A percentile compares a stretch with the other conserved stretches of the same genome.
These are phyloP conservation scores for Mucor piriformis DNA, from an alignment of 371 early-diverging fungal genomes.

Conservation along the genomic window DNA sequence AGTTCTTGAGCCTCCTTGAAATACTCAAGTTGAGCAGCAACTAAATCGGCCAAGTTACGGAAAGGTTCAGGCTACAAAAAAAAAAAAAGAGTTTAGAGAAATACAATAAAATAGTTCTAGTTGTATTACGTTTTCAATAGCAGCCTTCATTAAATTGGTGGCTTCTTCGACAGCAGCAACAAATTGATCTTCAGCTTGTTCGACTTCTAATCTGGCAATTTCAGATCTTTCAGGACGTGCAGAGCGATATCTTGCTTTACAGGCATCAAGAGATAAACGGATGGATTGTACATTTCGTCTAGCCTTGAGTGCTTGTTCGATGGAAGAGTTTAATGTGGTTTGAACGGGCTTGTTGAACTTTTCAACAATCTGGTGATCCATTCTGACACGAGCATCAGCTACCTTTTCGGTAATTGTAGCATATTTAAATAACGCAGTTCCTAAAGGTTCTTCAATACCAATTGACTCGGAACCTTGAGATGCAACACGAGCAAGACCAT, in stretches of 20 bases:
- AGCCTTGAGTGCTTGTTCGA: constrained; percentile 82
- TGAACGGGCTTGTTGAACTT: constrained; percentile 79
- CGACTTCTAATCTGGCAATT: constrained; percentile 77
- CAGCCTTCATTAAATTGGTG: constrained; percentile 87
- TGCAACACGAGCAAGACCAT: constrained; percentile 76
- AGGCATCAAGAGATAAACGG: constrained; percentile 81
- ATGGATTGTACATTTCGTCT: constrained; percentile 79
- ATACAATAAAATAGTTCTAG: too few species aligned
- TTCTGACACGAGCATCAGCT: constrained; percentile 74
- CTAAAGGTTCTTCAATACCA: constrained; percentile 78
- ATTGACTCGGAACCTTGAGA: constrained; percentile 54
- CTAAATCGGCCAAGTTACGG: constrained; percentile 80
- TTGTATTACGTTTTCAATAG: constrained; percentile 81
- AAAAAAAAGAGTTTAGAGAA: background rate
- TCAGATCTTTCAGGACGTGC: constrained; percentile 75
- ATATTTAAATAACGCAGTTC: constrained; percentile 82
- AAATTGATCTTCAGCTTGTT: constrained; percentile 89
- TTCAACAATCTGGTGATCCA: constrained; percentile 69
- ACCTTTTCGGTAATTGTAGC: constrained; percentile 80
- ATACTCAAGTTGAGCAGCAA: constrained; percentile 82
- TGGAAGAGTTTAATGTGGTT: constrained; percentile 68
- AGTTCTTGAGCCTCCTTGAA: constrained; percentile 81
- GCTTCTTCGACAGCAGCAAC: constrained; percentile 90
- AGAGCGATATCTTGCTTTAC: constrained; percentile 74
- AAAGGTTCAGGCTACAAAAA: constrained; percentile 75